These are phyloP conservation scores for Umbelopsis sp. DNA, from an alignment of 192 early-diverging fungal species.

Conservation along the genomic window DNA sequence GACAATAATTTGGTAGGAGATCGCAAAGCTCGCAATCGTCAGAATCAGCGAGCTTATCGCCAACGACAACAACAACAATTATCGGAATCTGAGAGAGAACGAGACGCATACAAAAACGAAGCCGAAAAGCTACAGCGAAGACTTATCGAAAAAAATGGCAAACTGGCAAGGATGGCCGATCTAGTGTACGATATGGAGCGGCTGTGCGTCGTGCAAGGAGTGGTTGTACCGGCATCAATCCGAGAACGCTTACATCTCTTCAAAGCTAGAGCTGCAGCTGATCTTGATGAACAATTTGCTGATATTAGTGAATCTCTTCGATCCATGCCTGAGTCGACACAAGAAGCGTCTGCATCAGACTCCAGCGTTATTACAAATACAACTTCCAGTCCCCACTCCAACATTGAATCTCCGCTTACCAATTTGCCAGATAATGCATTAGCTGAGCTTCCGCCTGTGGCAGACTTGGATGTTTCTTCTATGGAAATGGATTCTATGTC, in stretches of 20 bases:
- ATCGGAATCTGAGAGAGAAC: background rate
- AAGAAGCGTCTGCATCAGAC: background rate
- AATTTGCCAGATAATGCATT: background rate
- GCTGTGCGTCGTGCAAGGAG: background rate
- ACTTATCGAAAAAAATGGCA: background rate
- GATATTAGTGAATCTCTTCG: constrained; percentile 17
- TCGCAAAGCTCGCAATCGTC: constrained; percentile 13
- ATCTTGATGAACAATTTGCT: constrained; percentile 17
- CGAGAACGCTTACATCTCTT: background rate
- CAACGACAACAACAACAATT: constrained; percentile 4
- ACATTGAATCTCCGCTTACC: background rate
- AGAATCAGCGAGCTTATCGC: constrained; percentile 14
- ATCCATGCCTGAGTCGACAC: background rate
- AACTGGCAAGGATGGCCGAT: constrained; percentile 5
- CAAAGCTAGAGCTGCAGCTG: constrained; percentile 1
- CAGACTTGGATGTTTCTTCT: background rate
- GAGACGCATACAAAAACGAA: background rate
- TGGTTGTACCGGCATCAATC: background rate
- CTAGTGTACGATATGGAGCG: constrained; percentile 3
- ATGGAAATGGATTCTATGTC: background rate
- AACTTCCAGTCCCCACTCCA: background rate
- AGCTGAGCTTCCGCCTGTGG: background rate
- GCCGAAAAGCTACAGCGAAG: background rate
- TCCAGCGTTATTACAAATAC: constrained; percentile 17
- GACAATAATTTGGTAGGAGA: background rate